Percentiles rank a stretch among this genome's conserved stretches.
These are phyloP conservation scores for Alternaria solani DNA, from an alignment of 2,329 filamentous ascomycete genomes.

Conservation along the genomic window DNA sequence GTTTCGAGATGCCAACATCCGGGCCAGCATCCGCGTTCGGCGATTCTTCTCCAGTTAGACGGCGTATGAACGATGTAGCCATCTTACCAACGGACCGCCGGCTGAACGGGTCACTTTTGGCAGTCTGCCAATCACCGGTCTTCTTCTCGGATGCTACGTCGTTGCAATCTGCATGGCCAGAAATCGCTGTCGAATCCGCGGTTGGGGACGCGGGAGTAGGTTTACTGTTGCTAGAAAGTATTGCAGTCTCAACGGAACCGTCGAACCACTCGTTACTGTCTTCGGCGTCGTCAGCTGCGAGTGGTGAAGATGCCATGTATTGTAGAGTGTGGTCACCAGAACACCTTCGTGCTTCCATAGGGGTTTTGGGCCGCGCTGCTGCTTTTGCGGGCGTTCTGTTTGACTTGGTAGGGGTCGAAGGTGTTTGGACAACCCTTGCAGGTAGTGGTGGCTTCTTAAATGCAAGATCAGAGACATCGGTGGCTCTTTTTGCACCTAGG, in stretches of 20 bases:
- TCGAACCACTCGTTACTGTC: conserved; percentile 7
- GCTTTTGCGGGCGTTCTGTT: conserved; percentile 7
- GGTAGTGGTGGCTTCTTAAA: conserved; percentile 31
- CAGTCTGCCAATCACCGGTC: conserved; percentile 37
- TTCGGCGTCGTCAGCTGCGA: conserved; percentile 7
- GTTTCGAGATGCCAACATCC: not conserved
- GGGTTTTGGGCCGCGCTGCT: conserved; percentile 15
- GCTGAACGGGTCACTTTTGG: conserved; percentile 41
- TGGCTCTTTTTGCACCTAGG: conserved; percentile 15
- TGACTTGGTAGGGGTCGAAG: conserved; percentile 26
- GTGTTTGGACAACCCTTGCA: conserved; percentile 11
- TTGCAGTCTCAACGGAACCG: conserved; percentile 20
- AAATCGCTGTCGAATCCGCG: conserved; percentile 52
- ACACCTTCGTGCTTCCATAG: conserved; percentile 8
- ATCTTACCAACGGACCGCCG: conserved; percentile 17
- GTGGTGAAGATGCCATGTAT: conserved; percentile 24
- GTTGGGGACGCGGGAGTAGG: conserved; percentile 52
- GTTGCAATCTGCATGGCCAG: conserved; percentile 40
- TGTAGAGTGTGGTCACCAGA: conserved; percentile 3
- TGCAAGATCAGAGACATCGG: conserved; percentile 2
- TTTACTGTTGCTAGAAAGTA: conserved; percentile 54
- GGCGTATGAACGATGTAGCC: conserved; percentile 35
- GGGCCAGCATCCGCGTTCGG: not conserved
- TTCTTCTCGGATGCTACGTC: conserved; percentile 42
- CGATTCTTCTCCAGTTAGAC: conserved; percentile 32